phyloP scores from a whole-genome alignment of 2,329 filamentous ascomycete species.

The Verticillium albo-atrum region DNA sequence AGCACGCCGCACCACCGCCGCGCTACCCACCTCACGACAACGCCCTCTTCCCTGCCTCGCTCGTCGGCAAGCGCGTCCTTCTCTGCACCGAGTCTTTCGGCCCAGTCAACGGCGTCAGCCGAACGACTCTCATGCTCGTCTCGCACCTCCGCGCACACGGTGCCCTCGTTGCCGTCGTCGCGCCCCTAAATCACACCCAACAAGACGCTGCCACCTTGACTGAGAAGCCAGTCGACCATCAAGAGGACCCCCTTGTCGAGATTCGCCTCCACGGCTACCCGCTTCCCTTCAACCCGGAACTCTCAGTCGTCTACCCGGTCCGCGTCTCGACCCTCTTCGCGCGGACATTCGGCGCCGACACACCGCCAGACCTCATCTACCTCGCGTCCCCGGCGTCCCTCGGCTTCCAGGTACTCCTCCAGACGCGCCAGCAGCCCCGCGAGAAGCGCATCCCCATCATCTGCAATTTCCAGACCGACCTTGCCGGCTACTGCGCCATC shows the following conservation, averaged over 20 bases:
- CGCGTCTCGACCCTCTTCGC: conserved; percentile 57
- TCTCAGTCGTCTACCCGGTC: conserved; percentile 67
- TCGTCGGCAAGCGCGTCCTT: conserved; percentile 59
- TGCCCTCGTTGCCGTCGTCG: conserved; percentile 61
- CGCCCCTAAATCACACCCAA: conserved; percentile 53
- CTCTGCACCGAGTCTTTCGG: conserved; percentile 69
- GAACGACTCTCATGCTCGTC: conserved; percentile 65
- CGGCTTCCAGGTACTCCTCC: conserved; percentile 68
- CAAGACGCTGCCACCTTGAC: conserved; percentile 46
- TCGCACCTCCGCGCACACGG: conserved; percentile 62
- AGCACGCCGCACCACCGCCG: conserved; percentile 2
- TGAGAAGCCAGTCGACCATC: conserved; percentile 15
- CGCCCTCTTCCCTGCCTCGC: conserved; percentile 38
- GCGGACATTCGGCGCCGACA: conserved; percentile 48
- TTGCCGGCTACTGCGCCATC: conserved; percentile 65
- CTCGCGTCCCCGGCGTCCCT: conserved; percentile 65
- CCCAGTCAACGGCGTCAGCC: conserved; percentile 68
- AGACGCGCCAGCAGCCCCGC: conserved; percentile 54
- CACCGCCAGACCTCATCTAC: conserved; percentile 61
- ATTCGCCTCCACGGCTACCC: conserved; percentile 60
- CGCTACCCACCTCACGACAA: conserved; percentile 28
- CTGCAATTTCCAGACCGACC: conserved; percentile 69
- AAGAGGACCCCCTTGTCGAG: conserved; percentile 32
- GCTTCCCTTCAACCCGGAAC: conserved; percentile 66
- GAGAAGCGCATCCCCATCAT: conserved; percentile 54